Base-by-base conservation (phyloP, 1,139 yeast species). In the Pneumocystis jirovecii region DNA sequence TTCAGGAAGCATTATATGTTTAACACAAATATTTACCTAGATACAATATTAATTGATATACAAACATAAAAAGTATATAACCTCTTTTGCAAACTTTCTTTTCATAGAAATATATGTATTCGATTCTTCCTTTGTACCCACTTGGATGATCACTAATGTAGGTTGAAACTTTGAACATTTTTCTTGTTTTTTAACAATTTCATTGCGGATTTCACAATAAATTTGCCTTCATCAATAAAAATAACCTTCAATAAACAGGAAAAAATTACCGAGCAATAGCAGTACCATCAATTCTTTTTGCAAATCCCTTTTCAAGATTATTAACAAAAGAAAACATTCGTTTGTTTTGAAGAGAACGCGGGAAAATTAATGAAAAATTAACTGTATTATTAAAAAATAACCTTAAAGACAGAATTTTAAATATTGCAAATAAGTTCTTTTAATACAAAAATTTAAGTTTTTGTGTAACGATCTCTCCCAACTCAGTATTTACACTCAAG, bases 41-140 rank as follows among this genome's bases (percentile, higher is more conserved):
- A 31, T 19, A 34, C 8, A 25, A 62, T 19, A 57, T 10, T 10
- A 25, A 8, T 50, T 15, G 29, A 29, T n/a, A 17, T 60, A 21
- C 21, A 21, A 1, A 50, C 2, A 25, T 25, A 50, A 10, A 44
- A 50, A 25, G 1, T 8, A 25, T 25, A 25, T 12, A 12, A 70
- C 72, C 65, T 70, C 72, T 70, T 81, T 78, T 42, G 97, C 96
- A 37, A 97, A 97, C 78, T 86, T 88, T 71, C 89, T 80, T 79
- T 93, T 93, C 96, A 93, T 91, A 71, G 86, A 84, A 66, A 93
- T 97, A 76, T 93, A 93, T n/a, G 96, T 88, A 64, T 89, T 81
- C 15, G 97, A 89, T 75, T 93, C 98, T 57, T 89, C 91, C 73
- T 97, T 82, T 63, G 79, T 81, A 63, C 97, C 97, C 37, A 93